These are phyloP conservation scores for Hymenoscyphus linearis DNA, from an alignment of 2,329 filamentous ascomycete genomes.

Conservation along the genomic window DNA sequence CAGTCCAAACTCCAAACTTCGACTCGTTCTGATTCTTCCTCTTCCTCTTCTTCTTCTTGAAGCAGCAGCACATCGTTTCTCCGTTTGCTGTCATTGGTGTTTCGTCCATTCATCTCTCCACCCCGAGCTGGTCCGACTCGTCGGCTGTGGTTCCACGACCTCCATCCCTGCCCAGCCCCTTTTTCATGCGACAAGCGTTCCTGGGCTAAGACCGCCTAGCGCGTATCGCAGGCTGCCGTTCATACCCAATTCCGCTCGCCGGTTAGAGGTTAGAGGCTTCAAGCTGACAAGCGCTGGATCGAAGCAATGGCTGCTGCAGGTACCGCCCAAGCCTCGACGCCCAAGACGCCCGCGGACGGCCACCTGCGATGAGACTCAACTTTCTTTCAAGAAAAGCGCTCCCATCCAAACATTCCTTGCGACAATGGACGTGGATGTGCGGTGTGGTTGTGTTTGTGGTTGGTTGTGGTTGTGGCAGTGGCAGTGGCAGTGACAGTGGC, in stretches of 20 bases:
- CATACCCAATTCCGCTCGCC: background rate
- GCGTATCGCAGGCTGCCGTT: background rate
- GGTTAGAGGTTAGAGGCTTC: background rate
- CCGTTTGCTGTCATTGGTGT: background rate
- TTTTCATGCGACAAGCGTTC: constrained; percentile 2
- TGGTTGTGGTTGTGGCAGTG: too few relatives aligned
- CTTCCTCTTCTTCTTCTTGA: too few relatives aligned
- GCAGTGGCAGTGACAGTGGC: background rate
- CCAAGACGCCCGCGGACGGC: background rate
- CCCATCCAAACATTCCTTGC: background rate
- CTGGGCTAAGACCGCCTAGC: constrained; percentile 1
- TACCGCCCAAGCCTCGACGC: background rate
- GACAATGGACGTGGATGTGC: background rate
- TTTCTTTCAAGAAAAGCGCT: background rate
- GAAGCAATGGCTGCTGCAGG: background rate
- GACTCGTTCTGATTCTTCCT: background rate
- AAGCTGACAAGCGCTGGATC: background rate
- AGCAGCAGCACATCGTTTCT: background rate
- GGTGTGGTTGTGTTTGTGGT: background rate
- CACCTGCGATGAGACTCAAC: background rate
- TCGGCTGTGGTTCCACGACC: background rate
- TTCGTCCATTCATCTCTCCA: background rate
- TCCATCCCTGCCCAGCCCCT: background rate
- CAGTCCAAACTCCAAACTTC: background rate
- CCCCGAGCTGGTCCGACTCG: background rate